Percentiles rank a stretch among this genome's conserved stretches.
Conservation (phyloP, 192 early-diverging fungal species). For the Podochytrium sp. region DNA sequence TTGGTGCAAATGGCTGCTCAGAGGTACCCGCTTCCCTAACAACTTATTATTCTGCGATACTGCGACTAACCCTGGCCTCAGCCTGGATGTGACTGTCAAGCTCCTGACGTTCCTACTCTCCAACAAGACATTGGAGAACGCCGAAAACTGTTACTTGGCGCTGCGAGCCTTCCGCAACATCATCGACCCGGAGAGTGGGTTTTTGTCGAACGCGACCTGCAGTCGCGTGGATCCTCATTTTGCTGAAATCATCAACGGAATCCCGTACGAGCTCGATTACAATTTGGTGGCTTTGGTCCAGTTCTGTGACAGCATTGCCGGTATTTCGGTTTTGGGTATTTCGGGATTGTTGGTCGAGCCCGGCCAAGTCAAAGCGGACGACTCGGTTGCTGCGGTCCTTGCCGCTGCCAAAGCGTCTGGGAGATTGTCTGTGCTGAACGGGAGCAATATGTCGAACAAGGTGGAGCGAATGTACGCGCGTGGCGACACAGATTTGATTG, state of each 20-base stretch:
- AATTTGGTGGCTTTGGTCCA: constrained; percentile 37
- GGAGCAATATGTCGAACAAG: constrained; percentile 18
- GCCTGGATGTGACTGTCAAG: constrained; percentile 40
- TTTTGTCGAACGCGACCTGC: constrained; percentile 23
- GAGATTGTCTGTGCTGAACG: neutral
- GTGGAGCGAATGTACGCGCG: constrained; percentile 32
- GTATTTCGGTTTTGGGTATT: constrained; percentile 43
- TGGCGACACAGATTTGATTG: constrained; percentile 26
- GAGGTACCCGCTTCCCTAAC: constrained; percentile 15
- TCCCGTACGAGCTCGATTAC: constrained; percentile 43
- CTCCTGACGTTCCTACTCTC: constrained; percentile 40
- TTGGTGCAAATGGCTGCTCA: constrained; percentile 57
- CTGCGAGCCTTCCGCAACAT: constrained; percentile 48
- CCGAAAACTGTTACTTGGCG: constrained; percentile 43
- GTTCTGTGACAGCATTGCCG: constrained; percentile 41
- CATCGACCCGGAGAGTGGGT: constrained; percentile 51
- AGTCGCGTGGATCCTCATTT: constrained; percentile 37
- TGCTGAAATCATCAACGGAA: constrained; percentile 36
- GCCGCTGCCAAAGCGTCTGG: neutral
- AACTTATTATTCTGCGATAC: constrained; percentile 2
- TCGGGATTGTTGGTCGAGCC: constrained; percentile 25
- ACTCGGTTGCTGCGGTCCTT: neutral
- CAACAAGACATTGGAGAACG: constrained; percentile 30
- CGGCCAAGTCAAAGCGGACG: constrained; percentile 4
- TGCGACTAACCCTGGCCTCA: neutral